Conservation (phyloP, 148 eudicot species). For the Salicornia ramosissima region DNA sequence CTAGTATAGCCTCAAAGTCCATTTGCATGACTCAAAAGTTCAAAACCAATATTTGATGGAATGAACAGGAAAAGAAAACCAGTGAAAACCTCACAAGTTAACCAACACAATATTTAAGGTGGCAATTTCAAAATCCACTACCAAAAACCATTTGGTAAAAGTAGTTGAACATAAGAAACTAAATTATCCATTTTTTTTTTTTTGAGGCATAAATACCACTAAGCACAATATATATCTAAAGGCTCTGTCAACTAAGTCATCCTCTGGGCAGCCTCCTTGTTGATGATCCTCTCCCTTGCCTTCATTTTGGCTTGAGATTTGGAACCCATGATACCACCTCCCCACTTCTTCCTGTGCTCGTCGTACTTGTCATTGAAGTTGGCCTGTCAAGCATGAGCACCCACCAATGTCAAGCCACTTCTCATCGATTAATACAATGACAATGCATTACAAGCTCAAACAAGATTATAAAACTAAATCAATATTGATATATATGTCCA, state of each 20-base stretch:
- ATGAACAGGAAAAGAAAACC: too few species aligned
- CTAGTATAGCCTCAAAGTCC: too few species aligned
- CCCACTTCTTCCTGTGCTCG: slow-evolving; percentile 92
- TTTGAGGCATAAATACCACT: slow-evolving; percentile 3
- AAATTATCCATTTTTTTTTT: slow-evolving; percentile 17
- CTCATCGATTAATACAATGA: neutral
- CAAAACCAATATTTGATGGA: too few species aligned
- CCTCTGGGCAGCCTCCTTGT: slow-evolving; percentile 94
- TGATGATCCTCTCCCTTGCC: slow-evolving; percentile 78
- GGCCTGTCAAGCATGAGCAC: slow-evolving; percentile 38
- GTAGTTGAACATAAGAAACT: slow-evolving; percentile 15
- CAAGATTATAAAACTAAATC: too few species aligned
- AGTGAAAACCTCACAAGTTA: too few species aligned
- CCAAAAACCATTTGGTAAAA: slow-evolving; percentile 12
- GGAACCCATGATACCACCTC: slow-evolving; percentile 92
- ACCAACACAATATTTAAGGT: too few species aligned
- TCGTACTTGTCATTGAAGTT: slow-evolving; percentile 93
- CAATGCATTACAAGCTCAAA: too few species aligned
- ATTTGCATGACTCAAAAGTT: too few species aligned
- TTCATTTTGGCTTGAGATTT: slow-evolving; percentile 90
- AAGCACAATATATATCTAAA: slow-evolving; percentile 16
- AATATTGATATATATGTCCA: too few species aligned
- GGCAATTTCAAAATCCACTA: slow-evolving; percentile 13
- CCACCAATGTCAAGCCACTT: neutral
- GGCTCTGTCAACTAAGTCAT: slow-evolving; percentile 31